These are phyloP conservation scores for Penstemon barbatus DNA, from an alignment of 257 asterid species.

Conservation along the genomic window DNA sequence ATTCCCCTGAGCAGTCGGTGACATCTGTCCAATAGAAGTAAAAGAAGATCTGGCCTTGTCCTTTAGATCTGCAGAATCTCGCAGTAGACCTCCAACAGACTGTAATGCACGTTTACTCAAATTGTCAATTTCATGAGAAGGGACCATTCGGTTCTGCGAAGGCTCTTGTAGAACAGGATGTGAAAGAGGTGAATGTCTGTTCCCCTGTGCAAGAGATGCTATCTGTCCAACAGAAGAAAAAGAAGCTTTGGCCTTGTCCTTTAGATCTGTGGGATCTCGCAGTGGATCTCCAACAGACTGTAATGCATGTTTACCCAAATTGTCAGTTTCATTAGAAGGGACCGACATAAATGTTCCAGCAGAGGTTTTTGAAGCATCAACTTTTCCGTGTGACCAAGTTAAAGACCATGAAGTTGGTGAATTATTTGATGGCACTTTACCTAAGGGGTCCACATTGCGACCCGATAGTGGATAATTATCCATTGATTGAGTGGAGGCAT, in stretches of 20 bases:
- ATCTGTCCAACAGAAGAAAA: slow-evolving; percentile 45
- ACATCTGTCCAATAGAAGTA: slow-evolving; percentile 44
- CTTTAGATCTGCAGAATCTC: slow-evolving; percentile 38
- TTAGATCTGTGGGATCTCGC: slow-evolving; percentile 37
- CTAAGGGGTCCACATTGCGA: slow-evolving; percentile 36
- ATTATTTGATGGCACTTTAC: slow-evolving; percentile 35
- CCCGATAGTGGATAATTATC: slow-evolving; percentile 35
- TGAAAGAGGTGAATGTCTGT: slow-evolving; percentile 36
- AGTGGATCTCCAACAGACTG: slow-evolving; percentile 39
- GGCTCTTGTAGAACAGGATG: slow-evolving; percentile 39
- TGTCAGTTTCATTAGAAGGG: slow-evolving; percentile 29
- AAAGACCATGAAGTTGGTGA: slow-evolving; percentile 38
- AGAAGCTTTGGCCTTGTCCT: slow-evolving; percentile 44
- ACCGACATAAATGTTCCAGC: slow-evolving; percentile 31
- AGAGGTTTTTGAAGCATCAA: slow-evolving; percentile 34
- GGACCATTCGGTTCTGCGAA: slow-evolving; percentile 8
- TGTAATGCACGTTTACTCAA: slow-evolving; percentile 38
- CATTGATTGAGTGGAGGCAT: slow-evolving; percentile 40
- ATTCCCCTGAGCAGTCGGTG: slow-evolving; percentile 36
- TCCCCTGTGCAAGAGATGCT: slow-evolving; percentile 36
- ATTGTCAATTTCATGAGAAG: slow-evolving; percentile 34
- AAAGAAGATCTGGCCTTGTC: slow-evolving; percentile 43
- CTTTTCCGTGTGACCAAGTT: slow-evolving; percentile 38
- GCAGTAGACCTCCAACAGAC: slow-evolving; percentile 39
- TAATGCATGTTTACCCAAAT: slow-evolving; percentile 36